Base-by-base conservation (phyloP, 306 rosid species). In the Malus asiatica region DNA sequence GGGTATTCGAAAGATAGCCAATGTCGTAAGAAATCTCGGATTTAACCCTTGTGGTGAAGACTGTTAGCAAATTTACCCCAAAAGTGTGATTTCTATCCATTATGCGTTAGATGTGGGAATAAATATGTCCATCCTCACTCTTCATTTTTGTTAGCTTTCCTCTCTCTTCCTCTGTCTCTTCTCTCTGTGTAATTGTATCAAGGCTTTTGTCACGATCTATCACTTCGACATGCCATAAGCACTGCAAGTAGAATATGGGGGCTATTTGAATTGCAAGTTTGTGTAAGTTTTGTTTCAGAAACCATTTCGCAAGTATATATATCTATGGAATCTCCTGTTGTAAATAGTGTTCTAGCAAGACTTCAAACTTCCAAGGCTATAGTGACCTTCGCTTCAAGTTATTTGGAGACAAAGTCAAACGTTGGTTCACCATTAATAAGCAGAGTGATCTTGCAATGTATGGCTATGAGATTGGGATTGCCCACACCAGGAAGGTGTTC, bases 401-500 rank as follows among this genome's bases (percentile, higher is more conserved):
- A 0, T 89, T 79, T 74, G 89, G 93, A 1, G 91, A 89, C 3
- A 66, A 91, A 35, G 91, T 87, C 0, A 89, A 89, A 22, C 48
- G 73, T 61, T 89, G 93, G 93, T 80, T 67, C 1, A 87, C 93
- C 27, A 27, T 89, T 27, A 27, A 27, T 27, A 27, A 89, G 68
- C 88, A 88, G 0, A 66, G 1, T 0, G 33, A 20, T 62, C 0
- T 33, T 8, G 73, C 63, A 12, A 14, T 1, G 25, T 70, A 27
- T 14, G 88, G 86, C 12, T 83, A 81, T 69, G 78, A 78, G 29
- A 51, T 74, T 8, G 93, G 91, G 1, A 81, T 66, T 4, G 80
- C 76, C 13, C 80, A 29, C 93, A 19, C 89, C 91, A 8, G 87
- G 81, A 40, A 81, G 86, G 77, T 89, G 93, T 25, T 89, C 93